Percentiles rank a stretch among this genome's conserved stretches.
Evolutionary conservation across 768 basidiomycete genomes (phyloP).

Genomic region (Sutorius australiensis): DNA sequence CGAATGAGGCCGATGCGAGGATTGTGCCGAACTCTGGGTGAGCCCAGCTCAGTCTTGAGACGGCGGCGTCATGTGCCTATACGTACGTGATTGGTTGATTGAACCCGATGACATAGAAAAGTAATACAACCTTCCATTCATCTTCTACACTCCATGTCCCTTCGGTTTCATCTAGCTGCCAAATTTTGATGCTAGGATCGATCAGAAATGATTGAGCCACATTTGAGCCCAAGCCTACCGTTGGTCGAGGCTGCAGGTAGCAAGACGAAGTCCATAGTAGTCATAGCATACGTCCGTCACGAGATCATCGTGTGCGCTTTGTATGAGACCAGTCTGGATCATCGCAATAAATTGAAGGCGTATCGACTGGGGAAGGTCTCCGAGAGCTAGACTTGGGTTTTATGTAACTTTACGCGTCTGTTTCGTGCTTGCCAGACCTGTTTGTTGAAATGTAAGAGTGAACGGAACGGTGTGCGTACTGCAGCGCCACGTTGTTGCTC

Average conservation of each 20-base stretch:
- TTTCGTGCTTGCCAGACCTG: not conserved
- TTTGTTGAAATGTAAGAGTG: not conserved
- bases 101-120: not conserved
- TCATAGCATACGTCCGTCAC: conserved; percentile 87
- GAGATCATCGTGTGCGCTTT: conserved; percentile 74
- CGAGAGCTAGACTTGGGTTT: not conserved
- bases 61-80: conserved; percentile 92
- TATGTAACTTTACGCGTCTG: not conserved
- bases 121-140: conserved; percentile 81
- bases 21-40: conserved; percentile 90
- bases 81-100: not conserved
- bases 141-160: conserved; percentile 78
- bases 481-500: not conserved
- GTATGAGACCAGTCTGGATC: conserved; percentile 79
- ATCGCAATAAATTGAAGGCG: conserved; percentile 32
- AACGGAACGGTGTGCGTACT: not conserved
- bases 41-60: conserved; percentile 83
- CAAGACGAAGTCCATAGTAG: conserved; percentile 80
- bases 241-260: conserved; percentile 81
- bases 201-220: conserved; percentile 10
- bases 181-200: conserved; percentile 67
- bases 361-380: not conserved
- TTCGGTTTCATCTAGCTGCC: conserved; percentile 69
- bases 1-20: conserved; percentile 84
- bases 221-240: conserved; percentile 41